phyloP scores from a whole-genome alignment of 495 filamentous ascomycete genomes.

The Trichoderma asperelloides region DNA sequence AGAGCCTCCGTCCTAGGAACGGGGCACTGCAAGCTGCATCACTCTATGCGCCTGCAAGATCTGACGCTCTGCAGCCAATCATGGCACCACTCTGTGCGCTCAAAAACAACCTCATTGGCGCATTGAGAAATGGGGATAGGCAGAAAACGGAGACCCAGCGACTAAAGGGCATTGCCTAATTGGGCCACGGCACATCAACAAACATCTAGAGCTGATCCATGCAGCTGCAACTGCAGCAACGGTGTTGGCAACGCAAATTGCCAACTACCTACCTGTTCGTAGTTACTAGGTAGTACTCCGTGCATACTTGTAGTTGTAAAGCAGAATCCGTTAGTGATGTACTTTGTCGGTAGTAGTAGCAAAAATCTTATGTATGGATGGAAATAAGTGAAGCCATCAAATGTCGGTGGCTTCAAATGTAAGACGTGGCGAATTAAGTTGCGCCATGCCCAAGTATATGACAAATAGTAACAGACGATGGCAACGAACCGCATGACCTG shows the following conservation, averaged over 20 bases:
- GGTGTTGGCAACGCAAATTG: background rate
- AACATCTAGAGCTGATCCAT: background rate
- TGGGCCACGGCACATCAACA: constrained; percentile 4
- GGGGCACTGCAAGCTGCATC: background rate
- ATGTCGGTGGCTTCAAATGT: background rate
- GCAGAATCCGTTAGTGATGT: background rate
- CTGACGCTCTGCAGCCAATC: background rate
- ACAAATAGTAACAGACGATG: background rate
- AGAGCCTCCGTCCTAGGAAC: background rate
- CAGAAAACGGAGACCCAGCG: background rate
- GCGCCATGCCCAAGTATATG: background rate
- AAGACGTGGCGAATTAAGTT: background rate
- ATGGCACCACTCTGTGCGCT: background rate
- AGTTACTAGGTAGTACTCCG: background rate
- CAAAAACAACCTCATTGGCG: background rate
- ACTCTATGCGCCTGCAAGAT: background rate
- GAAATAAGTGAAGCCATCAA: background rate
- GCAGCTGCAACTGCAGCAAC: constrained; percentile 6
- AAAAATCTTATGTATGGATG: background rate
- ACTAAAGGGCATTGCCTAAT: background rate
- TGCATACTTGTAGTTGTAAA: background rate
- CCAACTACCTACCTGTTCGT: background rate
- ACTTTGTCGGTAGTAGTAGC: background rate
- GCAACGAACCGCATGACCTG: constrained; percentile 4
- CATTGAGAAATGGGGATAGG: background rate